Evolutionary conservation across 2,329 filamentous ascomycete genomes (phyloP).

Genomic region (Ceratocystis cubensis): DNA sequence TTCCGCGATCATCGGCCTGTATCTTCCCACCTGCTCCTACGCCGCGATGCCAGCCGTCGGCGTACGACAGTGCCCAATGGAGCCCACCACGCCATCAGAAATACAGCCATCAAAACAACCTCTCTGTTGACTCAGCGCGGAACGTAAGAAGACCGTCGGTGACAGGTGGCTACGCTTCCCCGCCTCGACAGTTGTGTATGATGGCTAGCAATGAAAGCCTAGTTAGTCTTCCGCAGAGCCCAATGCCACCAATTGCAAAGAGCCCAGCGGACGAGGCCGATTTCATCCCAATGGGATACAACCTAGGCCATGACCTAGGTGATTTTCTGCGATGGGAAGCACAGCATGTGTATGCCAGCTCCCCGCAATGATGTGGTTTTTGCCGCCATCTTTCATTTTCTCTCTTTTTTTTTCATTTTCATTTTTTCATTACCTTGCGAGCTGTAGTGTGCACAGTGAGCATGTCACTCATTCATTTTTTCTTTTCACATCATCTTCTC

Average conservation of each 20-base stretch:
- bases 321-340: conserved; percentile 48
- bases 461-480: not conserved
- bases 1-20: conserved; percentile 6
- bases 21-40: conserved; percentile 9
- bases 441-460: no score
- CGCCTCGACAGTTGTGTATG: not conserved
- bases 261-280: conserved; percentile 30
- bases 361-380: conserved; percentile 22
- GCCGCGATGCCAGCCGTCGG: conserved; percentile 10
- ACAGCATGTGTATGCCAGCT: conserved; percentile 34
- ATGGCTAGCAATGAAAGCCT: conserved; percentile 26
- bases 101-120: not conserved
- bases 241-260: conserved; percentile 36
- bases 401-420: conserved; percentile 1
- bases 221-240: conserved; percentile 39
- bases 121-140: not conserved
- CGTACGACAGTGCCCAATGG: not conserved
- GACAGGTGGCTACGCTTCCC: not conserved
- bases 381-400: not conserved
- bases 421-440: conserved; percentile 13
- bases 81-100: not conserved
- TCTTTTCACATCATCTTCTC: conserved; percentile 18
- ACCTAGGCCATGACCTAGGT: conserved; percentile 45
- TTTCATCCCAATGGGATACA: conserved; percentile 46
- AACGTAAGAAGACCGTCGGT: not conserved